Conservation (phyloP, 2,329 filamentous ascomycete species). For the Gyromitra esculenta region DNA sequence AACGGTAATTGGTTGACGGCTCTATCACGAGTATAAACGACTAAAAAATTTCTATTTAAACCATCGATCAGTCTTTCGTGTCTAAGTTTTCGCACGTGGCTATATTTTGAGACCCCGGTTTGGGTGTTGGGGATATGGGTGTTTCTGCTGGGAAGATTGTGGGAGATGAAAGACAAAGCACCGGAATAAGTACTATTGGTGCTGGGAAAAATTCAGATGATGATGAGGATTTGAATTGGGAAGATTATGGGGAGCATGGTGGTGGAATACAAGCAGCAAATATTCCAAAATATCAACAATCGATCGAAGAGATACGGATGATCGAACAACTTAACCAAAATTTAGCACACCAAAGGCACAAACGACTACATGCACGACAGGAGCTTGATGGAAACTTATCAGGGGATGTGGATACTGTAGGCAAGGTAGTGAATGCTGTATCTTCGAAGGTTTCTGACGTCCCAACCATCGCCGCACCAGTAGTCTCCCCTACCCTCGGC, state of each 20-base stretch:
- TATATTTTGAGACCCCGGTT: constrained; percentile 36
- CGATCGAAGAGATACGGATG: constrained; percentile 36
- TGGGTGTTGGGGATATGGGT: constrained; percentile 43
- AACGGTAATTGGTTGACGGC: constrained; percentile 36
- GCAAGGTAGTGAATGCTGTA: constrained; percentile 4
- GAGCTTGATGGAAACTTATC: constrained; percentile 24
- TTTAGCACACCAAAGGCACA: constrained; percentile 39
- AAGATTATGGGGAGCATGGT: constrained; percentile 35
- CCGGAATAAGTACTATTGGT: constrained; percentile 32
- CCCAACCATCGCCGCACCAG: not conserved
- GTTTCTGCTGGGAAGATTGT: constrained; percentile 48
- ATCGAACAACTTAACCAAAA: constrained; percentile 42
- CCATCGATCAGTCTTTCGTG: constrained; percentile 33
- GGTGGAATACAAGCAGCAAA: constrained; percentile 32
- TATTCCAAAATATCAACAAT: constrained; percentile 26
- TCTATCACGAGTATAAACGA: constrained; percentile 51
- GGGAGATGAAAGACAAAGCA: constrained; percentile 44
- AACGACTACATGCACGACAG: constrained; percentile 45
- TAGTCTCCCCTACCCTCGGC: not conserved
- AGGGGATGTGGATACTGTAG: constrained; percentile 40
- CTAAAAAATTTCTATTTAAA: constrained; percentile 11
- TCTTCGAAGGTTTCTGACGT: constrained; percentile 32
- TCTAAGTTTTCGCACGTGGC: constrained; percentile 49
- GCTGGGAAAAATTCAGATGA: constrained; percentile 49
- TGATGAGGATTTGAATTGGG: constrained; percentile 50